Percentiles rank a stretch among this genome's conserved stretches.
Evolutionary conservation across 805 yeast genomes (phyloP).

Genomic region (Candida ascalaphidarum): DNA sequence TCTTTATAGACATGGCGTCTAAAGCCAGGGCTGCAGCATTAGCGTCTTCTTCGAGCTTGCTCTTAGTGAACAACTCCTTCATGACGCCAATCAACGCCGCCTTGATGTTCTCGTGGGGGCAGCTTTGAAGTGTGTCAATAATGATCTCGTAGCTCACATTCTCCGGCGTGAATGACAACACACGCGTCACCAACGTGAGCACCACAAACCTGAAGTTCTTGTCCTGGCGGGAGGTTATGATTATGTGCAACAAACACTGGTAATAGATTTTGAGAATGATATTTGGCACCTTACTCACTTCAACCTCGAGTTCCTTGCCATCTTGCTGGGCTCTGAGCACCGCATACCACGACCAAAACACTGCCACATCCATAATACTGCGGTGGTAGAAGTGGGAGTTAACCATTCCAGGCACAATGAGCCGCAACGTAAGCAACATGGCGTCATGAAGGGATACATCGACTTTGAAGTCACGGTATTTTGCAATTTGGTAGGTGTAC

Average conservation of each 20-base stretch:
- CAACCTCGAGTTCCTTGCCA: constrained; percentile 15
- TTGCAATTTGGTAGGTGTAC: constrained; percentile 6
- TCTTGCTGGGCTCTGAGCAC: constrained; percentile 10
- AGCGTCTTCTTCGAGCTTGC: constrained; percentile 4
- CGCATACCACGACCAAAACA: constrained; percentile 33
- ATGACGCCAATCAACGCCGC: constrained; percentile 57
- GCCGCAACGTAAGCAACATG: constrained; percentile 14
- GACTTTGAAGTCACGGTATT: constrained; percentile 1
- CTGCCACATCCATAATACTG: constrained; percentile 17
- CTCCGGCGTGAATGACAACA: constrained; percentile 54
- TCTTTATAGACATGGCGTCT: neutral
- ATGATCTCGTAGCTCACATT: constrained; percentile 50
- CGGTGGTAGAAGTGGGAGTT: constrained; percentile 11
- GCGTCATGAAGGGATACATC: constrained; percentile 9
- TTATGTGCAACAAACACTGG: constrained; percentile 19
- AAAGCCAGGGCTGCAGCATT: neutral
- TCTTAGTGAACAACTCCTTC: constrained; percentile 51
- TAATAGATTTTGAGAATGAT: constrained; percentile 19
- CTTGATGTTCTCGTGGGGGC: constrained; percentile 58
- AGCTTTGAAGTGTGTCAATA: constrained; percentile 51
- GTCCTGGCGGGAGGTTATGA: constrained; percentile 2
- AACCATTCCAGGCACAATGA: constrained; percentile 27
- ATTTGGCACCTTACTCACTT: constrained; percentile 22
- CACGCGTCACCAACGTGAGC: constrained; percentile 55
- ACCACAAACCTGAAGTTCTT: constrained; percentile 31